These are phyloP conservation scores for Candida tallmaniae DNA, from an alignment of 805 yeast species.

Conservation along the genomic window DNA sequence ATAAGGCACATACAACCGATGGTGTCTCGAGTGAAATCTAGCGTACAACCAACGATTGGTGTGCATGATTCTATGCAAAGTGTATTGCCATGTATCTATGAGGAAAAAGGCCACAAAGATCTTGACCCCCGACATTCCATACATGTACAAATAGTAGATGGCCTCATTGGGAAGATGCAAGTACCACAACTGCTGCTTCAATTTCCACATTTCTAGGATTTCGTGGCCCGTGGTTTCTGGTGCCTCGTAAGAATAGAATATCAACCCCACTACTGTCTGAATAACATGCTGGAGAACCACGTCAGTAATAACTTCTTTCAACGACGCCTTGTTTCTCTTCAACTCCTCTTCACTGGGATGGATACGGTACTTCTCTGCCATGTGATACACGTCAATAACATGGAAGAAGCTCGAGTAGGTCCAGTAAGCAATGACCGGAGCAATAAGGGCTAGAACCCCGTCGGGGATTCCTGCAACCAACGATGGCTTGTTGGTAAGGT, in stretches of 20 bases:
- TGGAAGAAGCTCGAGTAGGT: slow-evolving; percentile 67
- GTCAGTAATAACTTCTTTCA: slow-evolving; percentile 67
- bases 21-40: slow-evolving; percentile 90
- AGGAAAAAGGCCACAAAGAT: slow-evolving; percentile 61
- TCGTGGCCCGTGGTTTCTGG: slow-evolving; percentile 50
- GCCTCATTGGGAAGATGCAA: slow-evolving; percentile 46
- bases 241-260: slow-evolving; percentile 54
- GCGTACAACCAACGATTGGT: slow-evolving; percentile 69
- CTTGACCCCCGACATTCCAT: slow-evolving; percentile 58
- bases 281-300: slow-evolving; percentile 81
- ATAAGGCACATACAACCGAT: slow-evolving; percentile 89
- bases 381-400: slow-evolving; percentile 63
- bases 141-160: slow-evolving; percentile 53
- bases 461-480: slow-evolving; percentile 65
- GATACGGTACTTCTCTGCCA: slow-evolving; percentile 80
- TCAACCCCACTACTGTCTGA: slow-evolving; percentile 68
- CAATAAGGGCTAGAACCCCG: slow-evolving; percentile 61
- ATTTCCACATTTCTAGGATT: slow-evolving; percentile 42
- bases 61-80: slow-evolving; percentile 88
- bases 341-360: slow-evolving; percentile 88
- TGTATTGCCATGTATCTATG: slow-evolving; percentile 94
- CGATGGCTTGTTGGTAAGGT: slow-evolving; percentile 23
- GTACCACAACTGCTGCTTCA: slow-evolving; percentile 34
- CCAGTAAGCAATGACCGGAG: slow-evolving; percentile 89
- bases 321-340: slow-evolving; percentile 68